Conservation (phyloP, 2,329 filamentous ascomycete genomes). For the Aspergillus jensenii region DNA sequence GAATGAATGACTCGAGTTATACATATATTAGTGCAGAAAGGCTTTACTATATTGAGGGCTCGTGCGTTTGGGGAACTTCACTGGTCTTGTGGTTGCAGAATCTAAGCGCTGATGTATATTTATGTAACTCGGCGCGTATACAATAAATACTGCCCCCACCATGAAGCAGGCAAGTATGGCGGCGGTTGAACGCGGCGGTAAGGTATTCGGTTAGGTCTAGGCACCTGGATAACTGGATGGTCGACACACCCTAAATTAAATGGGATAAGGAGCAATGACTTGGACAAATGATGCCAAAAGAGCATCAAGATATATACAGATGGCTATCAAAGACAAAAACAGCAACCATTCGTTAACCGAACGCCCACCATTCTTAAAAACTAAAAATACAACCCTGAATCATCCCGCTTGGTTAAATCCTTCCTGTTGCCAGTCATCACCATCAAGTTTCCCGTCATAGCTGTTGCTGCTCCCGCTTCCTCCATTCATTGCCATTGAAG, state of each 20-base stretch:
- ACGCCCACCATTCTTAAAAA: background rate
- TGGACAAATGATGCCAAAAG: background rate
- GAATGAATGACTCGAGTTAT: background rate
- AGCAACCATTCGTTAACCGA: background rate
- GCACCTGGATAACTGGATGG: background rate
- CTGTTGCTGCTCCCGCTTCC: constrained; percentile 24
- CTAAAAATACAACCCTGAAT: constrained; percentile 8
- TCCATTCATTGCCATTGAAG: constrained; percentile 37
- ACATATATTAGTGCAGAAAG: background rate
- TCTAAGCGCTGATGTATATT: background rate
- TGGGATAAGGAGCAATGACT: background rate
- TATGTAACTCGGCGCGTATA: background rate
- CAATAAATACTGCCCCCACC: background rate
- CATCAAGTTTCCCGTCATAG: constrained; percentile 33
- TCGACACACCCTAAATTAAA: background rate
- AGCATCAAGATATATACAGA: background rate
- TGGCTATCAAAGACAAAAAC: background rate
- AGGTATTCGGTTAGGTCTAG: background rate
- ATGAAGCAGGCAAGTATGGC: background rate
- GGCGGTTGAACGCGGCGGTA: background rate
- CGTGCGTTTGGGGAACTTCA: background rate
- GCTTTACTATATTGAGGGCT: background rate
- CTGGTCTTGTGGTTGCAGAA: background rate
- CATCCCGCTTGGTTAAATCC: constrained; percentile 47
- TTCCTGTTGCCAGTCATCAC: constrained; percentile 65